phyloP scores from a whole-genome alignment of 371 early-diverging fungal species.

The Actinomortierella ambigua region DNA sequence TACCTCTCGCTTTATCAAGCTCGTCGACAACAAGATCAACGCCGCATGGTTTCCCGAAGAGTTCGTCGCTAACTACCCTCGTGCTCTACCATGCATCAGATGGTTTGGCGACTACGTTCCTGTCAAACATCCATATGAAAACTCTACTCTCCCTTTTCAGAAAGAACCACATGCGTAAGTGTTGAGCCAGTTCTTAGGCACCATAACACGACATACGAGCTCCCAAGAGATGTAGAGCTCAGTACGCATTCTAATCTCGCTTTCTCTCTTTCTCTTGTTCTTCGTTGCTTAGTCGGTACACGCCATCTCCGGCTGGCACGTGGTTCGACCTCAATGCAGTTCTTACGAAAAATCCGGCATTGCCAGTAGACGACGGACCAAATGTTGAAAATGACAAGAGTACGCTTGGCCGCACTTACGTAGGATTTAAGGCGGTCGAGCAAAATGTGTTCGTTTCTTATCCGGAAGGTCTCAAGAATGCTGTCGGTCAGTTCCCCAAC shows the following conservation, averaged over 20 bases:
- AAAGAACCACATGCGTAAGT: conserved; percentile 25
- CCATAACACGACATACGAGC: too few species aligned
- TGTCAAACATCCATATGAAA: conserved; percentile 27
- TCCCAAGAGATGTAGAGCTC: too few species aligned
- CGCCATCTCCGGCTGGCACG: conserved; percentile 13
- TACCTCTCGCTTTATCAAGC: not conserved
- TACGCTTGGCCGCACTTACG: not conserved
- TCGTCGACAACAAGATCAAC: not conserved
- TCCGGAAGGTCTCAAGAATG: too few species aligned
- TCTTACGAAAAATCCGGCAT: too few species aligned
- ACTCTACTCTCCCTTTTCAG: conserved; percentile 3
- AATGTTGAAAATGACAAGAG: too few species aligned
- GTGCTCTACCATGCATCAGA: conserved; percentile 19
- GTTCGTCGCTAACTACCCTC: not conserved
- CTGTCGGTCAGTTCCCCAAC: conserved; percentile 13
- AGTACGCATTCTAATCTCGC: not conserved
- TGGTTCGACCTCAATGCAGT: conserved; percentile 22
- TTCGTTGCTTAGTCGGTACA: conserved; percentile 13
- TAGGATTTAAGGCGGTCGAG: conserved; percentile 2
- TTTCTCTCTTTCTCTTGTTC: not conserved
- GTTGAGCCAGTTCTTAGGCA: too few species aligned
- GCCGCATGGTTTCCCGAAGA: conserved; percentile 16
- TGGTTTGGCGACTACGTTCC: conserved; percentile 41
- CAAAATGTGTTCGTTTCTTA: conserved; percentile 13
- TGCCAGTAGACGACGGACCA: too few species aligned